Percentiles rank a stretch among this genome's conserved stretches.
These are phyloP conservation scores for Curvularia eragrostidis DNA, from an alignment of 2,329 filamentous ascomycete genomes.

Conservation along the genomic window DNA sequence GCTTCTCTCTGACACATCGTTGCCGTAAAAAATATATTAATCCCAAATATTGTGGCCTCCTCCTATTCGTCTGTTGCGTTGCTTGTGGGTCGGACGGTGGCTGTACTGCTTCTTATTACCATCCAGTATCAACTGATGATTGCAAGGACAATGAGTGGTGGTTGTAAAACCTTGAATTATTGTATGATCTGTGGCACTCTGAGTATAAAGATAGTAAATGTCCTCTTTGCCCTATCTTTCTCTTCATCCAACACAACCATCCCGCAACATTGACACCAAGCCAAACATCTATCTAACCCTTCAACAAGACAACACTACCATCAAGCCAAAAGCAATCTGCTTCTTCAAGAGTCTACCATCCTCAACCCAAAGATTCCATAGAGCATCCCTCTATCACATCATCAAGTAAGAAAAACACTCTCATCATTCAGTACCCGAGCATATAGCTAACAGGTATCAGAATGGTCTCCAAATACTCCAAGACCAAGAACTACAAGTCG, in stretches of 20 bases:
- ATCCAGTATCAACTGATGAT: not conserved
- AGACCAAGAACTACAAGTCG: not conserved
- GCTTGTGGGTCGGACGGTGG: not conserved
- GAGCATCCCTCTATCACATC: constrained; percentile 1
- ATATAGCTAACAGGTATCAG: not conserved
- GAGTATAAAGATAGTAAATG: not conserved
- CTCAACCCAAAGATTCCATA: not conserved
- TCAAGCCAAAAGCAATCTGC: too few relatives aligned
- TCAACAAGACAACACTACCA: not conserved
- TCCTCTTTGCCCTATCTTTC: not conserved
- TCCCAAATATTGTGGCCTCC: not conserved
- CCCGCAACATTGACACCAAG: not conserved
- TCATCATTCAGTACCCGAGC: not conserved
- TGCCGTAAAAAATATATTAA: too few relatives aligned
- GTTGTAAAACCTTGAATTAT: not conserved
- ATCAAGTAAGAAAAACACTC: constrained; percentile 2
- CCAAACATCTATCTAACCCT: not conserved
- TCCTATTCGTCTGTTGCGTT: not conserved
- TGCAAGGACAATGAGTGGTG: not conserved
- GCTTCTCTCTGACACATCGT: too few relatives aligned
- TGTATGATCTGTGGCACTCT: not conserved
- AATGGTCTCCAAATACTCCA: constrained; percentile 9
- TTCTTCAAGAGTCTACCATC: too few relatives aligned
- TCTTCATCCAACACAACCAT: not conserved
- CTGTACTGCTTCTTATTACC: not conserved